phyloP scores from a whole-genome alignment of 345 rosid genomes.

The Murraya koenigii region DNA sequence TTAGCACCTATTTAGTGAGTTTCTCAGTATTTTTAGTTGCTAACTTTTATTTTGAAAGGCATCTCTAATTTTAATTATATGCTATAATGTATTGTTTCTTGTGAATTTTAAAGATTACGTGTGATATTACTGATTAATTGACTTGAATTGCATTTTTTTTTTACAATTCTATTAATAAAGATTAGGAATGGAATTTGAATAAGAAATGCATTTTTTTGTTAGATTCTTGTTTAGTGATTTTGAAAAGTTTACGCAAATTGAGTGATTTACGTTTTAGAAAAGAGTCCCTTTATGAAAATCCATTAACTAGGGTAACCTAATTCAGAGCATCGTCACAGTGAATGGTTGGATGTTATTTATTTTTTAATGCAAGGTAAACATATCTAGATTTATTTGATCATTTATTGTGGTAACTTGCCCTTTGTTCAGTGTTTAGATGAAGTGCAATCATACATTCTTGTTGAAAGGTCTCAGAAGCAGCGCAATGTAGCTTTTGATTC shows the following conservation, averaged over 20 bases:
- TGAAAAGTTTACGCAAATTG: not conserved
- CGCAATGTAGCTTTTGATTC: conserved; percentile 38
- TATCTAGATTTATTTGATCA: not conserved
- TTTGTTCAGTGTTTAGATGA: conserved; percentile 72
- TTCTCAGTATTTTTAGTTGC: not conserved
- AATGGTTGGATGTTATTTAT: not conserved
- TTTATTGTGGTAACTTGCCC: conserved; percentile 13
- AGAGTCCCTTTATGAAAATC: not conserved
- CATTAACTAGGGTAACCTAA: not conserved
- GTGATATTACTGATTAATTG: not conserved
- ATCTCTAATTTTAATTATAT: not conserved
- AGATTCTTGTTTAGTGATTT: not conserved
- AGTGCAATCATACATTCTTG: conserved; percentile 81
- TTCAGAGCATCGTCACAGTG: not conserved
- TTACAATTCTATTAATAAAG: not conserved
- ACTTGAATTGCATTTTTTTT: not conserved
- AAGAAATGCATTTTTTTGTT: not conserved
- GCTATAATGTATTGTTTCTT: not conserved
- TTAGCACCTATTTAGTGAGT: conserved; percentile 69
- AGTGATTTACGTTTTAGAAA: not conserved
- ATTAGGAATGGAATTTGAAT: not conserved
- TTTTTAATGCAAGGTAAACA: not conserved
- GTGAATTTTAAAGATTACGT: not conserved
- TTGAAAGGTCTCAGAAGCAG: conserved; percentile 55
- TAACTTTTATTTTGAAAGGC: not conserved